phyloP scores from a whole-genome alignment of 1,284 basidiomycete species.

The Fomes fomentarius region DNA sequence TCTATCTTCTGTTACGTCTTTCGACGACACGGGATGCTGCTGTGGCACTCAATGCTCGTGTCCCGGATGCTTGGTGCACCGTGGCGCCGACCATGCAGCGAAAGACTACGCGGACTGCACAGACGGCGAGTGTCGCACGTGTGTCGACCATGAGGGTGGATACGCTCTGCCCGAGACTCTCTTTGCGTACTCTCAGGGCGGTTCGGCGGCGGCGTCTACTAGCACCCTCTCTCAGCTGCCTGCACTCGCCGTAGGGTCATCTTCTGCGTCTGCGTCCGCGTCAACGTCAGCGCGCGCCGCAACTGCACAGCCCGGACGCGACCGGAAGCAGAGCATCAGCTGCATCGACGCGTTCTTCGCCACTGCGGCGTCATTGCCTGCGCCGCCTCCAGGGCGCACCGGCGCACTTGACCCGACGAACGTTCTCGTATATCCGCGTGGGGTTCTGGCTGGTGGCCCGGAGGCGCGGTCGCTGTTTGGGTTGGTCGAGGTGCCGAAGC shows the following conservation, averaged over 20 bases:
- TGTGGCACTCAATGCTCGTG: conserved; percentile 74
- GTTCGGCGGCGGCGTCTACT: not conserved
- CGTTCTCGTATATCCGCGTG: conserved; percentile 47
- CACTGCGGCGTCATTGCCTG: conserved; percentile 58
- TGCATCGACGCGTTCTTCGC: conserved; percentile 67
- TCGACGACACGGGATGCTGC: conserved; percentile 68
- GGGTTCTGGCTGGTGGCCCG: conserved; percentile 33
- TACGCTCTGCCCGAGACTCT: conserved; percentile 42
- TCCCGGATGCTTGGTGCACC: conserved; percentile 73
- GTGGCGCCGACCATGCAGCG: conserved; percentile 50
- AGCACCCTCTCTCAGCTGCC: not conserved
- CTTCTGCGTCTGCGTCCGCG: not conserved
- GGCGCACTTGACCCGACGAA: conserved; percentile 52
- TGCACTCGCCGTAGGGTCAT: not conserved
- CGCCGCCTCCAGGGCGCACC: conserved; percentile 49
- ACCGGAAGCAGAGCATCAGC: conserved; percentile 24
- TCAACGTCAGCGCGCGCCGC: too few species aligned
- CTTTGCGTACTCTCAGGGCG: conserved; percentile 19
- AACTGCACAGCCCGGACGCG: not conserved
- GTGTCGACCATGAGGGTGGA: conserved; percentile 55
- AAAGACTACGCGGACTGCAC: conserved; percentile 53
- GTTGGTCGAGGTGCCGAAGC: conserved; percentile 59
- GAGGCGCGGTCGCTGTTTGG: conserved; percentile 38
- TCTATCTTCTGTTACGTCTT: conserved; percentile 53
- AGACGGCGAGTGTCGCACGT: conserved; percentile 61